Conservation (phyloP, 1,139 yeast species). For the Candida sanyaensis region DNA sequence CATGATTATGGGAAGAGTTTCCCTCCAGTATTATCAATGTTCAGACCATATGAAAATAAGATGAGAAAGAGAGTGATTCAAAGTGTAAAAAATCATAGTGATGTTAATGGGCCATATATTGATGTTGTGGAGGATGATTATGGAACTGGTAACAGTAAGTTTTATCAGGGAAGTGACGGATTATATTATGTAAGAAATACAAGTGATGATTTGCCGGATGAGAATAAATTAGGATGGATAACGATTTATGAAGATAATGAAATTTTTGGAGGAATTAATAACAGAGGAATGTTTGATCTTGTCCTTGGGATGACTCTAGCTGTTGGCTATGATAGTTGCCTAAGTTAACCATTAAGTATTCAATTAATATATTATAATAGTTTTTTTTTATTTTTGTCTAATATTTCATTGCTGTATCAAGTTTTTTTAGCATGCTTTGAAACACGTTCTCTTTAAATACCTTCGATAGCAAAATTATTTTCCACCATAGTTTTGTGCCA, state of each 20-base stretch:
- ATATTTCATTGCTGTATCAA: slow-evolving; percentile 11
- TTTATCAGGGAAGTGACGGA: slow-evolving; percentile 59
- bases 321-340: slow-evolving; percentile 45
- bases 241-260: slow-evolving; percentile 53
- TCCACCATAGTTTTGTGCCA: slow-evolving; percentile 11
- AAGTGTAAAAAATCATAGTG: slow-evolving; percentile 17
- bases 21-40: slow-evolving; percentile 49
- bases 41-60: slow-evolving; percentile 54
- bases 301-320: slow-evolving; percentile 58
- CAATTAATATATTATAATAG: neutral
- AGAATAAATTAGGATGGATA: slow-evolving; percentile 62
- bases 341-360: neutral
- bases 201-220: slow-evolving; percentile 61
- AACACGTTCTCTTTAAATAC: slow-evolving; percentile 9
- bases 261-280: slow-evolving; percentile 21
- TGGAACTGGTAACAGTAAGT: slow-evolving; percentile 34
- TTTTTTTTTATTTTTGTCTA: neutral
- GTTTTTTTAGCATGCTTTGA: slow-evolving; percentile 8
- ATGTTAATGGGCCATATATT: slow-evolving; percentile 22
- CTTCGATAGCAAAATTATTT: slow-evolving; percentile 14
- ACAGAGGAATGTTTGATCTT: slow-evolving; percentile 54
- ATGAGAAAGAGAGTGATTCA: slow-evolving; percentile 42
- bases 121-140: slow-evolving; percentile 22
- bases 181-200: slow-evolving; percentile 45
- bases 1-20: slow-evolving; percentile 22